A percentile compares a stretch with the other conserved stretches of the same genome.
Conservation (phyloP, 225 moss, liverwort and hornwort genomes). For the Marchantia polymorpha region DNA sequence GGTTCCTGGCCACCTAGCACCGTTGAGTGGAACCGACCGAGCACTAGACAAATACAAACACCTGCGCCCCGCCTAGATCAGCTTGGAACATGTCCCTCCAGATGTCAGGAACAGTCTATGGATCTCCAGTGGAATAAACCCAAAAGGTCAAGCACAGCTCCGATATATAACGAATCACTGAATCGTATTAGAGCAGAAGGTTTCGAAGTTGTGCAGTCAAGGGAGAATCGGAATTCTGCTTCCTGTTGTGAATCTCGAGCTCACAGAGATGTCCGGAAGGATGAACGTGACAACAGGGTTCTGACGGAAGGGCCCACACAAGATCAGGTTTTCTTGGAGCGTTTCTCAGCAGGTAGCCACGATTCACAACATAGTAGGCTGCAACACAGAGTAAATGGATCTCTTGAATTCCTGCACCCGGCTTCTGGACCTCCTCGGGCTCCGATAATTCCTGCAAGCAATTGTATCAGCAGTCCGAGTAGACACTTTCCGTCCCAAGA, state of each 20-base stretch:
- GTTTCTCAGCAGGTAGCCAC: conserved; percentile 35
- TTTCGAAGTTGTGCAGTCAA: conserved; percentile 3
- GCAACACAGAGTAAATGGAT: conserved; percentile 3
- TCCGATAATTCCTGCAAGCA: neutral
- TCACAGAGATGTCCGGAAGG: conserved; percentile 16
- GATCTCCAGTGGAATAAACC: neutral
- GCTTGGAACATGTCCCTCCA: neutral
- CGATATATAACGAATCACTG: neutral
- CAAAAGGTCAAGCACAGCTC: neutral
- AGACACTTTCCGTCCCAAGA: conserved; percentile 1
- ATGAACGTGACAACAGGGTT: neutral
- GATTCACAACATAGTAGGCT: neutral
- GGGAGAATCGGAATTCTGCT: conserved; percentile 5
- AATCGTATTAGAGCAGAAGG: neutral
- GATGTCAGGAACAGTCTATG: neutral
- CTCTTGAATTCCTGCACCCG: neutral
- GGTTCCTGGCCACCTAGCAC: neutral
- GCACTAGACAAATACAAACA: neutral
- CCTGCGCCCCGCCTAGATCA: neutral
- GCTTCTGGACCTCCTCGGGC: neutral
- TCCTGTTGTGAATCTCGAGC: neutral
- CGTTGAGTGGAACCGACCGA: neutral
- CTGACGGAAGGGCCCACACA: conserved; percentile 20
- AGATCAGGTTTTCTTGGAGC: conserved; percentile 46
- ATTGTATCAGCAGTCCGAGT: neutral